Percentiles rank a stretch among this genome's conserved stretches.
phyloP scores from a whole-genome alignment of 2,329 filamentous ascomycete genomes.

The Xylaria sp. region DNA sequence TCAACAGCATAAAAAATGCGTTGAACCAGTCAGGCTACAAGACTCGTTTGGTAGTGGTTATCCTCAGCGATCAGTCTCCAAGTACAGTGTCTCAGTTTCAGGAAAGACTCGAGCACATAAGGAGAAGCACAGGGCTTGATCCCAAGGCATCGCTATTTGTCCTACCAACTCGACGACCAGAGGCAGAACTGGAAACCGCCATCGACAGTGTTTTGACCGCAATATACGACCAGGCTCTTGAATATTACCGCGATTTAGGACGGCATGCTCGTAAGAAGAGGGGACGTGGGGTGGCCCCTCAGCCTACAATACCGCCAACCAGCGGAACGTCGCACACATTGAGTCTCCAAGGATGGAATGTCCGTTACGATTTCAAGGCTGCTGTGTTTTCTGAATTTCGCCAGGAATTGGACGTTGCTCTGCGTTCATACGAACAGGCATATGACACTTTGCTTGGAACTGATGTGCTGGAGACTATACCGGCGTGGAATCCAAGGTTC shows the following conservation, averaged over 20 bases:
- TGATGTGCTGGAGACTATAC: conserved; percentile 82
- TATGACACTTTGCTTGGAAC: conserved; percentile 77
- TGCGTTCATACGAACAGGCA: conserved; percentile 79
- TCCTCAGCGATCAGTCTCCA: conserved; percentile 64
- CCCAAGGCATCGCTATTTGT: conserved; percentile 77
- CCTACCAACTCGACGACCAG: conserved; percentile 66
- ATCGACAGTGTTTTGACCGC: conserved; percentile 66
- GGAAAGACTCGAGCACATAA: conserved; percentile 72
- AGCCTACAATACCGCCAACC: conserved; percentile 76
- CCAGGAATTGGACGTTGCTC: conserved; percentile 83
- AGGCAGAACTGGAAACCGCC: conserved; percentile 66
- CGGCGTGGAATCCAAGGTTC: conserved; percentile 85
- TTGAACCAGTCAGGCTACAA: conserved; percentile 68
- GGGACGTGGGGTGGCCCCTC: conserved; percentile 68
- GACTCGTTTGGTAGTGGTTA: conserved; percentile 68
- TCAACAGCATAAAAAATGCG: conserved; percentile 67
- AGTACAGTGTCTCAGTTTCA: conserved; percentile 53
- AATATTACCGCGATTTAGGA: conserved; percentile 93
- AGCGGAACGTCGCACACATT: conserved; percentile 79
- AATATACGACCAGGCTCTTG: conserved; percentile 68
- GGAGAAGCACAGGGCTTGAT: conserved; percentile 73
- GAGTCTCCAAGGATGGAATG: conserved; percentile 83
- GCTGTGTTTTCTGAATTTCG: conserved; percentile 88
- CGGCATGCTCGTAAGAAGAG: conserved; percentile 88
- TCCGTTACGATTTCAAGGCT: conserved; percentile 91